A percentile compares a stretch with the other conserved stretches of the same genome.
phyloP scores from a whole-genome alignment of 768 basidiomycete genomes.

The Pleurotus sapidus region DNA sequence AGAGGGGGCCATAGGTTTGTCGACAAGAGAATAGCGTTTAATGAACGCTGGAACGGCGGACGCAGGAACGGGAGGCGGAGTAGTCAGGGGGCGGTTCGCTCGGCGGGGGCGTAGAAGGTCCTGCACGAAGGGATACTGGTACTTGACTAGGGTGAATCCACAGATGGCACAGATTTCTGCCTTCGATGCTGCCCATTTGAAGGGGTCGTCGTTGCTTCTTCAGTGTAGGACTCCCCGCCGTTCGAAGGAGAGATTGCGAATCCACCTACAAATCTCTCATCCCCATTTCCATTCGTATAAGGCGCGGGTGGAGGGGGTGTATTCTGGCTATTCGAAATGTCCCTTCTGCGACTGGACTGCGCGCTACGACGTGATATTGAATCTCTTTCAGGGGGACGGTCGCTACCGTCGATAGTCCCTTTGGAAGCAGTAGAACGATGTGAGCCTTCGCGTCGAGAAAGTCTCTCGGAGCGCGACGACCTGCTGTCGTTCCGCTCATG shows the following conservation, averaged over 20 bases:
- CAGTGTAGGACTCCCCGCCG: conserved; percentile 10
- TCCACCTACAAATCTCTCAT: conserved; percentile 50
- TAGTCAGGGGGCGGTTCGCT: conserved; percentile 5
- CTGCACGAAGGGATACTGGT: conserved; percentile 16
- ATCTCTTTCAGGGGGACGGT: conserved; percentile 34
- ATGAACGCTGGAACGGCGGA: conserved; percentile 60
- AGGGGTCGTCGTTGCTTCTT: conserved; percentile 10
- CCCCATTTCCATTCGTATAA: conserved; percentile 26
- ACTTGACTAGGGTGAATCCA: conserved; percentile 12
- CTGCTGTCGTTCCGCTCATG: conserved; percentile 59
- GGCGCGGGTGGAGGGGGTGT: neutral
- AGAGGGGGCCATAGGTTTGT: conserved; percentile 53
- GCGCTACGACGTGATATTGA: conserved; percentile 33
- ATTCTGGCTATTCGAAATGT: conserved; percentile 9
- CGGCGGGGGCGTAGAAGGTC: conserved; percentile 15
- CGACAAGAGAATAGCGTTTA: conserved; percentile 78
- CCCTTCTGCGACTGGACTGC: conserved; percentile 36
- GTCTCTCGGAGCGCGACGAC: conserved; percentile 45
- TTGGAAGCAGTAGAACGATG: conserved; percentile 51
- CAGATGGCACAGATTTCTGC: conserved; percentile 11
- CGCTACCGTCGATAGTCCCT: conserved; percentile 31
- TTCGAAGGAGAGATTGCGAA: conserved; percentile 29
- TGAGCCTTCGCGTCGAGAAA: conserved; percentile 37
- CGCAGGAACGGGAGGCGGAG: conserved; percentile 22
- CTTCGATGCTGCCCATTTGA: conserved; percentile 16